Conservation (phyloP, 2,329 filamentous ascomycete genomes). For the Fusarium euwallaceae region DNA sequence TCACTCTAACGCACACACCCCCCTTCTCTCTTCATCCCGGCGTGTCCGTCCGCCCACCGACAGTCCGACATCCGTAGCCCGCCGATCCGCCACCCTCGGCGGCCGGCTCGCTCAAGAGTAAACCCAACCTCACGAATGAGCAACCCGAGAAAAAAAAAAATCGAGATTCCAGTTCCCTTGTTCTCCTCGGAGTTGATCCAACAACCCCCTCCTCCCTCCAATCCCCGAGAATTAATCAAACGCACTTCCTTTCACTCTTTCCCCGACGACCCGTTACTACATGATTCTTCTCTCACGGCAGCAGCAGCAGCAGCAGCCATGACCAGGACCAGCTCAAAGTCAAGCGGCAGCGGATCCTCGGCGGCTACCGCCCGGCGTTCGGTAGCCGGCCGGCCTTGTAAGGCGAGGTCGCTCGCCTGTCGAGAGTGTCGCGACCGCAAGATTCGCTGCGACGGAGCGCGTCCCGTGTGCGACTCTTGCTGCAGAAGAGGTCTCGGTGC, state of each 20-base stretch:
- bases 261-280: neutral
- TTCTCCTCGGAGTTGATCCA: neutral
- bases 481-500: constrained; percentile 40
- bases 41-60: constrained; percentile 18
- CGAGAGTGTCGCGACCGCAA: constrained; percentile 49
- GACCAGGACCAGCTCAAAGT: constrained; percentile 15
- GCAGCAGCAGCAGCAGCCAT: neutral
- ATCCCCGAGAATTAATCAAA: constrained; percentile 2
- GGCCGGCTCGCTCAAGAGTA: neutral
- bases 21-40: neutral
- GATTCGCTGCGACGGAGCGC: constrained; percentile 47
- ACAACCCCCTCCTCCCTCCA: neutral
- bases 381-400: constrained; percentile 41
- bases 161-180: neutral
- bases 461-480: constrained; percentile 46
- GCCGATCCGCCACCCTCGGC: neutral
- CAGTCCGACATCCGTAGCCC: constrained; percentile 30
- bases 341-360: constrained; percentile 33
- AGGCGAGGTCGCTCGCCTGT: constrained; percentile 46
- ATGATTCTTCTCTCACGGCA: too few relatives aligned
- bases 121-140: constrained; percentile 33
- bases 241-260: neutral
- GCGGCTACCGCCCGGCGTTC: constrained; percentile 36
- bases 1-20: neutral
- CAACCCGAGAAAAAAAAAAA: neutral